Evolutionary conservation across 2,329 filamentous ascomycete species (phyloP).

Genomic region (Harringtonia aguacate): DNA sequence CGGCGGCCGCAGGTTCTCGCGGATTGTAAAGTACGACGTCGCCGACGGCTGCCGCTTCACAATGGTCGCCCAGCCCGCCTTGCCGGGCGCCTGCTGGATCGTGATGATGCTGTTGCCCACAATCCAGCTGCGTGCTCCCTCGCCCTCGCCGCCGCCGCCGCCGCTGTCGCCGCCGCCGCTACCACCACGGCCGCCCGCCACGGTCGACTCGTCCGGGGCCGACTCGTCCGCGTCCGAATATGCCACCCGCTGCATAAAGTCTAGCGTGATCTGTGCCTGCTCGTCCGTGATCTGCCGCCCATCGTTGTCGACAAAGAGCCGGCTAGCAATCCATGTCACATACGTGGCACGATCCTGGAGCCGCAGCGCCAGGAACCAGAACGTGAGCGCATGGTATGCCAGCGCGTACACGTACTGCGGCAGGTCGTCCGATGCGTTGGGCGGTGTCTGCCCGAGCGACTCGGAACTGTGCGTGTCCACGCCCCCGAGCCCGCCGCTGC

Average conservation of each 20-base stretch:
- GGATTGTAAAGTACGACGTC: slow-evolving; percentile 47
- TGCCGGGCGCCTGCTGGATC: slow-evolving; percentile 53
- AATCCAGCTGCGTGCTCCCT: slow-evolving; percentile 53
- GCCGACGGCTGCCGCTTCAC: slow-evolving; percentile 63
- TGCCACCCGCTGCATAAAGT: slow-evolving; percentile 85
- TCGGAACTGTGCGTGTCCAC: slow-evolving; percentile 15
- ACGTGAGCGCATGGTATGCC: slow-evolving; percentile 90
- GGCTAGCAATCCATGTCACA: slow-evolving; percentile 83
- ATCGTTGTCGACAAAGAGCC: slow-evolving; percentile 67
- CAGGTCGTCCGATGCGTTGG: slow-evolving; percentile 53
- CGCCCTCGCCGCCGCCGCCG: slow-evolving; percentile 49
- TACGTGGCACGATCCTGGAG: slow-evolving; percentile 73
- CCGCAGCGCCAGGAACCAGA: slow-evolving; percentile 91
- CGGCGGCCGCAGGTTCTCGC: slow-evolving; percentile 47
- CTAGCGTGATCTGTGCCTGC: slow-evolving; percentile 84
- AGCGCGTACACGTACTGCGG: slow-evolving; percentile 90
- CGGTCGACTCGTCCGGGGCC: slow-evolving; percentile 32
- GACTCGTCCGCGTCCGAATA: slow-evolving; percentile 81
- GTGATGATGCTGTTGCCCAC: slow-evolving; percentile 65
- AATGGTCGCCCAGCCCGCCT: slow-evolving; percentile 58
- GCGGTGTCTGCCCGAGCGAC: neutral
- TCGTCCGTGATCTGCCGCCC: slow-evolving; percentile 74
- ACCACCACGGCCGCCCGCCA: too few relatives aligned
- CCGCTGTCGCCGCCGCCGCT: slow-evolving; percentile 19
- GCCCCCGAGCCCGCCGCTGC: neutral